These are phyloP conservation scores for Lanmaoa pseudosensibilis DNA, from an alignment of 768 basidiomycete species.

Conservation along the genomic window DNA sequence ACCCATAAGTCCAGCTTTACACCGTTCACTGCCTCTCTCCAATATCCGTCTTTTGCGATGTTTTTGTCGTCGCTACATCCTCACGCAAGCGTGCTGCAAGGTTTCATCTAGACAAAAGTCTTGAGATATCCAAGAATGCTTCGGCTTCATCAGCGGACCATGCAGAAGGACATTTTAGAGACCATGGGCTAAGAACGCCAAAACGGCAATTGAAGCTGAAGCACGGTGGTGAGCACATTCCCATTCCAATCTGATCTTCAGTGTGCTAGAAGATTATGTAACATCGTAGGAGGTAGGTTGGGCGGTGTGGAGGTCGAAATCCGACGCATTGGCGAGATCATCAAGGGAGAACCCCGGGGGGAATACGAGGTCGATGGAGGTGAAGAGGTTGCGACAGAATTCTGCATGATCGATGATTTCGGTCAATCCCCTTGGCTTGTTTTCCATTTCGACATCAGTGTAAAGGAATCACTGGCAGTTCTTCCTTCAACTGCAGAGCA, in stretches of 20 bases:
- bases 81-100: conserved; percentile 12
- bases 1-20: conserved; percentile 5
- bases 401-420: conserved; percentile 17
- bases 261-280: not conserved
- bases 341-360: not conserved
- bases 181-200: conserved; percentile 12
- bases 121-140: not conserved
- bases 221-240: not conserved
- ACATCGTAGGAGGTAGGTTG: conserved; percentile 11
- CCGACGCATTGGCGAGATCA: conserved; percentile 14
- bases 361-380: not conserved
- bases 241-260: not conserved
- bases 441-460: conserved; percentile 11
- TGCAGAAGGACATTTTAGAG: not conserved
- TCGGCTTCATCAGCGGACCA: conserved; percentile 7
- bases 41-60: conserved; percentile 17
- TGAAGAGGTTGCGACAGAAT: not conserved
- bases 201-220: not conserved
- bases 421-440: conserved; percentile 10
- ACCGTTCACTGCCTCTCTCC: conserved; percentile 19
- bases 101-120: conserved; percentile 13
- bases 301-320: conserved; percentile 15
- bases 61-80: conserved; percentile 5
- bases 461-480: not conserved
- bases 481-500: not conserved